Evolutionary conservation across 257 asterid genomes (phyloP), one percentile per base, ranked within the genome.

Genomic region (Linaria vulgaris): DNA sequence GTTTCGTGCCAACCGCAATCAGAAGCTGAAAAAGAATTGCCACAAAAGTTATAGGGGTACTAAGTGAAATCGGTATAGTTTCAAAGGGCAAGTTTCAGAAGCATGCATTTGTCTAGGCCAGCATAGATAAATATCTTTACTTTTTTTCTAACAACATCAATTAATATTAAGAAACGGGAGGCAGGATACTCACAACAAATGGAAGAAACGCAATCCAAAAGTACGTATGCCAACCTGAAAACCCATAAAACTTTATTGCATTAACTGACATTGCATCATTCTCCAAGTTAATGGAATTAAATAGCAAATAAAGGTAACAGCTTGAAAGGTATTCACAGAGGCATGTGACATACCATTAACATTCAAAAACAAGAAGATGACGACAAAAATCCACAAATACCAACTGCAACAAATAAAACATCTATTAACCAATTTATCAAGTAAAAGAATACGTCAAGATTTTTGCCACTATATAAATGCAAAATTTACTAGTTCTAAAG

Each of bases 191-290:
- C 76, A 92, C 98, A 46, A 78, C 1, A 46, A 92, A 81, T 21
- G 99, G 99, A 64, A 92, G 0, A 64, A 90, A 92, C 10, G 97
- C 96, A 4, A 92, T 92, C 99, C 97, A 92, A 68, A 92, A 92
- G 74, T 92, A 92, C 31, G 95, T 87, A 71, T 94, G 96, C 97
- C 97, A 94, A 70, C 95, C 99, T 94, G 90, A 80, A 76, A 72
- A 17, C 5, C 22, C 22, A 45, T 16, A 66, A 63, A 63, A 37
- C 54, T 20, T 25, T 45, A 59, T 20, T 3, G 50, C 41, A 60
- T 59, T 19, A 59, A 34, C 47, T 7, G 23, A 54, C 9, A 58
- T 58, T 10, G 27, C 17, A 61, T 51, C 39, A 57, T 38, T 11
- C 41, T 56, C 59, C 66, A 27, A 25, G 48, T 21, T 12, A 47